phyloP scores from a whole-genome alignment of 1,284 basidiomycete species.

The Fomitopsis pinicola region DNA sequence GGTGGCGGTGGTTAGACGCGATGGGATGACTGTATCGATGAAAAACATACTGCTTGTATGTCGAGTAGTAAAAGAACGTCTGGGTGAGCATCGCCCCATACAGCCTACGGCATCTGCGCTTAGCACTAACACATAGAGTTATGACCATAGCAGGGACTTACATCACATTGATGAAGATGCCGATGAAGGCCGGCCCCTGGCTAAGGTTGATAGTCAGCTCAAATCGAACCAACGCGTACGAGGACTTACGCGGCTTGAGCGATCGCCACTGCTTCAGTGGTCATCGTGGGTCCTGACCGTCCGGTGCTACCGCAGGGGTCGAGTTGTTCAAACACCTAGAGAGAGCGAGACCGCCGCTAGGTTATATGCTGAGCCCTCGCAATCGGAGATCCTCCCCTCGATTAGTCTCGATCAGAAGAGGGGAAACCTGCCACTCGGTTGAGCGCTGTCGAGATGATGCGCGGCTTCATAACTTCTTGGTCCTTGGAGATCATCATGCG shows the following conservation, averaged over 20 bases:
- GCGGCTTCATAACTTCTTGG: no score
- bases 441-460: no score
- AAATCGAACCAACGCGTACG: neutral
- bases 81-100: conserved; percentile 1
- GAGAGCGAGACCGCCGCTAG: neutral
- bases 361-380: neutral
- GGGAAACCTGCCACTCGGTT: neutral
- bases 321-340: neutral
- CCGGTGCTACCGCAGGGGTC: neutral
- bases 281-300: neutral
- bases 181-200: neutral
- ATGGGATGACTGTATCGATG: neutral
- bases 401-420: neutral
- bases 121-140: neutral
- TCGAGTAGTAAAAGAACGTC: neutral
- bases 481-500: no score
- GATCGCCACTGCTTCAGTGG: neutral
- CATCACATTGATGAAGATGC: conserved; percentile 2
- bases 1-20: neutral
- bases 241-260: neutral
- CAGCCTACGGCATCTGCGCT: neutral
- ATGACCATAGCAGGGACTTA: neutral
- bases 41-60: neutral
- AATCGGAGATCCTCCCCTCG: neutral
- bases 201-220: neutral